Conservation (phyloP, 768 basidiomycete species). For the Hygrophorus pudorinus region DNA sequence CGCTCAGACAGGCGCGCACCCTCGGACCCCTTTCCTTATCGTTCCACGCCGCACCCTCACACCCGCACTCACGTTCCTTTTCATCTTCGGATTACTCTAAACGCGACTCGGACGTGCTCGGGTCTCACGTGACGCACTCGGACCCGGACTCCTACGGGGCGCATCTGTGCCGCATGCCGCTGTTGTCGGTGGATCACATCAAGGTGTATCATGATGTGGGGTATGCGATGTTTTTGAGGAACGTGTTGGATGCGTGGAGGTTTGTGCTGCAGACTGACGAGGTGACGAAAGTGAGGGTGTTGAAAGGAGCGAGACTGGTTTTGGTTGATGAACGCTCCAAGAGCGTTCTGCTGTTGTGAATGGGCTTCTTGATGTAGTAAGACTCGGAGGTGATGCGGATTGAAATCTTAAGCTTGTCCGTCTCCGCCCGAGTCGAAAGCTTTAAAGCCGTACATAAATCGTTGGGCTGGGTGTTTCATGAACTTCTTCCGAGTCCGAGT, state of each 20-base stretch:
- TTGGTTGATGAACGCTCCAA: slow-evolving; percentile 37
- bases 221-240: slow-evolving; percentile 38
- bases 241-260: slow-evolving; percentile 40
- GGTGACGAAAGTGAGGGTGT: slow-evolving; percentile 28
- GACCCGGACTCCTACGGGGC: slow-evolving; percentile 9
- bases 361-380: too few relatives aligned
- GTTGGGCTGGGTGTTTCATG: too few relatives aligned
- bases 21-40: slow-evolving; percentile 41
- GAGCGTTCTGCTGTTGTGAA: slow-evolving; percentile 29
- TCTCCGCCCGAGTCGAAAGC: too few relatives aligned
- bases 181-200: slow-evolving; percentile 37
- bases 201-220: slow-evolving; percentile 49
- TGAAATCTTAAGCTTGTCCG: too few relatives aligned
- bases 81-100: background rate
- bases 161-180: slow-evolving; percentile 3
- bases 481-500: too few relatives aligned
- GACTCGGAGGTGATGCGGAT: too few relatives aligned
- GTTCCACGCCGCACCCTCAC: slow-evolving; percentile 27
- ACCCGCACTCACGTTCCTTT: slow-evolving; percentile 7
- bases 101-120: background rate
- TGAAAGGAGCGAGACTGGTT: slow-evolving; percentile 38
- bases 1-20: slow-evolving; percentile 23
- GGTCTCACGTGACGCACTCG: slow-evolving; percentile 6
- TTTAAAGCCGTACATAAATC: too few relatives aligned
- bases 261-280: slow-evolving; percentile 16